Conservation (phyloP, 495 filamentous ascomycete species). For the Amphirosellinia nigrospora region DNA sequence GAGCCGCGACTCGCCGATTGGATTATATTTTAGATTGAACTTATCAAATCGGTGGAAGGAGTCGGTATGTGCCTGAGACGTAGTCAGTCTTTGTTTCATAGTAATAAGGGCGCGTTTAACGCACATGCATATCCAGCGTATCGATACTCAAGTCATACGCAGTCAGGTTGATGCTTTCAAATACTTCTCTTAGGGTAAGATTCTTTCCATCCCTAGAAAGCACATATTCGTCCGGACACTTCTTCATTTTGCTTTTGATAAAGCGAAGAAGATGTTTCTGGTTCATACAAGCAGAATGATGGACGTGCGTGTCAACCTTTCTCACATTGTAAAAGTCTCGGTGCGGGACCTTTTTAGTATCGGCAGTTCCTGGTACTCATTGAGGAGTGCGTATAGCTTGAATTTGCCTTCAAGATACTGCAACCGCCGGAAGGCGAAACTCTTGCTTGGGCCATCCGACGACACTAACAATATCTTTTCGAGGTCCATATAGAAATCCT, state of each 20-base stretch:
- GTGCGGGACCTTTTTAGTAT: constrained; percentile 96
- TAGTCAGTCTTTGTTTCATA: neutral
- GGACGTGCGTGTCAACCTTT: constrained; percentile 98
- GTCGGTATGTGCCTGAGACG: constrained; percentile 83
- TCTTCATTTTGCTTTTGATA: constrained; percentile 99
- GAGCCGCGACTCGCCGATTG: constrained; percentile 91
- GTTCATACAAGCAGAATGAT: constrained; percentile 99
- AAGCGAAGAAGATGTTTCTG: constrained; percentile 97
- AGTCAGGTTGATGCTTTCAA: constrained; percentile 94
- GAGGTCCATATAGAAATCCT: constrained; percentile 95
- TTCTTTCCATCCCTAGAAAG: constrained; percentile 92
- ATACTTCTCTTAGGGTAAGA: constrained; percentile 89
- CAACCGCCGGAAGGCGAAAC: constrained; percentile 90
- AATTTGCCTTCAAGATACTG: constrained; percentile 97
- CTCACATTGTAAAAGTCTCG: constrained; percentile 98
- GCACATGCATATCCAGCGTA: constrained; percentile 96
- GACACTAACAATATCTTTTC: constrained; percentile 83
- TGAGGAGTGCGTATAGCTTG: constrained; percentile 88
- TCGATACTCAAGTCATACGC: constrained; percentile 99
- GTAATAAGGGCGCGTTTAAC: constrained; percentile 40
- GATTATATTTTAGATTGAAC: constrained; percentile 99
- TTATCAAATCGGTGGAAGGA: constrained; percentile 99
- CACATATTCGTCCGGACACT: constrained; percentile 90
- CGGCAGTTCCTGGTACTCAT: constrained; percentile 98
- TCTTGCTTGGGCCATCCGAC: constrained; percentile 94